These are phyloP conservation scores for Trametes sanguinea DNA, from an alignment of 768 basidiomycete species.

Conservation along the genomic window DNA sequence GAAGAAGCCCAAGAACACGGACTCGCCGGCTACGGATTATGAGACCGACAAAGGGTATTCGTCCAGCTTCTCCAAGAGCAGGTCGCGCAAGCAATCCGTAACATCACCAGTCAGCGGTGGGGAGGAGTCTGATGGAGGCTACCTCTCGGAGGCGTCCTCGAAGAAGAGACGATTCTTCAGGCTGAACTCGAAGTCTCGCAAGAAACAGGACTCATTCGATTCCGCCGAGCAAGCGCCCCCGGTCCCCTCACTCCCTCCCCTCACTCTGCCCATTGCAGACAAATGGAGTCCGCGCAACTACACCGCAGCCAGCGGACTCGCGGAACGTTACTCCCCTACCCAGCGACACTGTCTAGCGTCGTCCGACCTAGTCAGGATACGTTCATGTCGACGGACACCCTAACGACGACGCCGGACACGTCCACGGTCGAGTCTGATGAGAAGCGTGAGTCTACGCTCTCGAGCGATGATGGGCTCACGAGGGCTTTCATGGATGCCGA, in stretches of 20 bases:
- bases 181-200: constrained; percentile 25
- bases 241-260: constrained; percentile 22
- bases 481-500: constrained; percentile 30
- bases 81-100: constrained; percentile 18
- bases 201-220: constrained; percentile 22
- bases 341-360: background rate
- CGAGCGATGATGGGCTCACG: constrained; percentile 23
- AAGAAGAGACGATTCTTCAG: constrained; percentile 35
- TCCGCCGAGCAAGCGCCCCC: constrained; percentile 20
- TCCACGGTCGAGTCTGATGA: constrained; percentile 19
- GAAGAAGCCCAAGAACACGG: constrained; percentile 23
- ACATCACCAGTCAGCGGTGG: constrained; percentile 23
- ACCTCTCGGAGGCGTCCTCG: constrained; percentile 33
- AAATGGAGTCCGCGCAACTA: constrained; percentile 17
- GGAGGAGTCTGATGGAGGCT: constrained; percentile 36
- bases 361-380: constrained; percentile 23
- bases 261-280: constrained; percentile 23
- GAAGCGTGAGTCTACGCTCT: constrained; percentile 13
- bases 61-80: constrained; percentile 25
- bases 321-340: constrained; percentile 21
- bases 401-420: constrained; percentile 8
- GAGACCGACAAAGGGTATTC: constrained; percentile 36
- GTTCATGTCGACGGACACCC: constrained; percentile 9
- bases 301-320: constrained; percentile 13
- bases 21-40: constrained; percentile 30